Percentiles rank a stretch among this genome's conserved stretches.
Evolutionary conservation across 192 early-diverging fungal genomes (phyloP).

Genomic region (Linnemannia schmuckeri): DNA sequence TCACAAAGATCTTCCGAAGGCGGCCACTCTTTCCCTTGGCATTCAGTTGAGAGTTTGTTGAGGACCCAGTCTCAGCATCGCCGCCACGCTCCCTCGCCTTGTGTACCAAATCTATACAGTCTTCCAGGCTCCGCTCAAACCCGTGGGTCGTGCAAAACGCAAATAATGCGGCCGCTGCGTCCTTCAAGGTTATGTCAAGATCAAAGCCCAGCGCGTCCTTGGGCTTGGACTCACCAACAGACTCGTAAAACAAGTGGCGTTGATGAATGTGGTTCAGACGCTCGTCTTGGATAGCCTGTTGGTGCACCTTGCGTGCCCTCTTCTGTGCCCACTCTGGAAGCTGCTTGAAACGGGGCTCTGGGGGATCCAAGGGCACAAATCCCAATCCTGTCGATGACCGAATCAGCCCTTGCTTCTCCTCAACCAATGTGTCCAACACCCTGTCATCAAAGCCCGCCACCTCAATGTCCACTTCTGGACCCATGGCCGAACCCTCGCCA

Average conservation of each 20-base stretch:
- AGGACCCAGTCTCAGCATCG: no score
- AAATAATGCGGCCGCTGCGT: neutral
- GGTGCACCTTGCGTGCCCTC: slow-evolving; percentile 17
- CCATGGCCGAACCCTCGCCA: neutral
- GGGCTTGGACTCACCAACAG: neutral
- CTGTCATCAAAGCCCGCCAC: neutral
- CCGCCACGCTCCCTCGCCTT: neutral
- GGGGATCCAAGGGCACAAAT: slow-evolving; percentile 6
- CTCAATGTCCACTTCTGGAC: neutral
- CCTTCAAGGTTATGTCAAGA: neutral
- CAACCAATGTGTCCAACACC: neutral
- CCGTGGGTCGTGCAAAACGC: neutral
- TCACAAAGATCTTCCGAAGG: neutral
- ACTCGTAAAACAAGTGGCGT: slow-evolving; percentile 20
- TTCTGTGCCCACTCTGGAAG: slow-evolving; percentile 33
- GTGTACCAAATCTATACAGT: slow-evolving; percentile 5
- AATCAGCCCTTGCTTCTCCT: slow-evolving; percentile 3
- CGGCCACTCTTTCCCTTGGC: no score
- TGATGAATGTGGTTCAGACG: slow-evolving; percentile 13
- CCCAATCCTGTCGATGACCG: neutral
- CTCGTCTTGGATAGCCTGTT: slow-evolving; percentile 17
- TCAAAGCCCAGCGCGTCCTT: neutral
- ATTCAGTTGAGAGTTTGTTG: no score
- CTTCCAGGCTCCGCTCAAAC: neutral
- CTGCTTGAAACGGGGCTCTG: slow-evolving; percentile 2